Evolutionary conservation across 2,329 filamentous ascomycete species (phyloP), one percentile per base, ranked within the genome.

Genomic region (Botrytis elliptica): DNA sequence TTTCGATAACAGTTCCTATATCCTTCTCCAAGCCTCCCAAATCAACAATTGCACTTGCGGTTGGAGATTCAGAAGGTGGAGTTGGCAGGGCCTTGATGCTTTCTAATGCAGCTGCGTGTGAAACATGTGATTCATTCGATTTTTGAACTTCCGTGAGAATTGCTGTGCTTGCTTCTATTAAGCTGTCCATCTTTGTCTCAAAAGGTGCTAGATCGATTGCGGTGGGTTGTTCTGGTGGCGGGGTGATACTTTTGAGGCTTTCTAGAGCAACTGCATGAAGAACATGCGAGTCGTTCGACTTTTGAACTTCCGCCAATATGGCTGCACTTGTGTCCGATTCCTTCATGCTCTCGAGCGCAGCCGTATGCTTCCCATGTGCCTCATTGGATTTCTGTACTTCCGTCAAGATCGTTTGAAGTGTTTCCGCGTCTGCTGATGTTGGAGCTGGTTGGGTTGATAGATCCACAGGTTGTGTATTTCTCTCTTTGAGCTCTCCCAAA

Each of bases 281-380:
- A 22, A 60, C 38, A 70, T 76, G 74, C 16, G 67, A 71, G 9
- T 74, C 75, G 25, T 74, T 76, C 7, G 71, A 75, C 46, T 74
- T 74, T 42, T 74, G 65, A 42, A 76, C 63, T 42, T 73, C 75
- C 20, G 74, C 73, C 6, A 76, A 65, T 36, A 76, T 74, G 29
- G 65, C 59, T 29, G 70, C 64, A 72, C 73, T 75, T 63, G 75
- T 55, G 59, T 78, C 75, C n/a, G 70, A 42, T 73, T 68, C 40
- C 74, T 74, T 55, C 6, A 68, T 57, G 18, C 36, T 29, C n/a
- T 40, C 46, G 20, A 68, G 46, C 9, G 65, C 49, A 33, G 65
- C 25, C 0, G 22, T 76, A 74, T 25, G 57, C 74, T 73, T 79
- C 78, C 36, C 79, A 69, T n/a, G 76, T 73, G 22, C 18, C n/a